phyloP scores from a whole-genome alignment of 179 eudicot species.

The Silene noctiflora region DNA sequence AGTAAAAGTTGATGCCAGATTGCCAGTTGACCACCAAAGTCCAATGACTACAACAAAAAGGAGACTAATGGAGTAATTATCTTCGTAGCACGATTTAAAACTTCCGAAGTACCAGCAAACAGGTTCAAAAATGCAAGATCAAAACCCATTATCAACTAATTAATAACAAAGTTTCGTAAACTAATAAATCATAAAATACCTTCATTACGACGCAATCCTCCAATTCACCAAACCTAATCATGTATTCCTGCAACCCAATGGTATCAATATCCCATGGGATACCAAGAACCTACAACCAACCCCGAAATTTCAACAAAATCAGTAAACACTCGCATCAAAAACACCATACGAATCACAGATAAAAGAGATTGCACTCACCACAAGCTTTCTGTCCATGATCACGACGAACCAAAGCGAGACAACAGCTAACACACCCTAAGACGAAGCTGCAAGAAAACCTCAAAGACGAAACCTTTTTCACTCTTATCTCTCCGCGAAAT shows the following conservation, averaged over 20 bases:
- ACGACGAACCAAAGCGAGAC: background rate
- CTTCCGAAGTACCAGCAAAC: background rate
- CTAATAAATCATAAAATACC: slow-evolving; percentile 18
- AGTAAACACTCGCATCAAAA: background rate
- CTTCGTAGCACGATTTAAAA: background rate
- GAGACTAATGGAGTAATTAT: background rate
- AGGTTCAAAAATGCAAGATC: background rate
- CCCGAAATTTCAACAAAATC: slow-evolving; percentile 10
- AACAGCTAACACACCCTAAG: slow-evolving; percentile 17
- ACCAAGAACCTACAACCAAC: slow-evolving; percentile 65
- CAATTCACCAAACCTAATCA: slow-evolving; percentile 86
- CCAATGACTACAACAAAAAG: background rate
- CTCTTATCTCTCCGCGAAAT: slow-evolving; percentile 17
- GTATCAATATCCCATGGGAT: slow-evolving; percentile 98
- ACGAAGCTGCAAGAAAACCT: background rate
- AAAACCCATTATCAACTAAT: background rate
- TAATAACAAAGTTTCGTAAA: background rate
- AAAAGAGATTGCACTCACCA: slow-evolving; percentile 45
- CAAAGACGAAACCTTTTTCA: slow-evolving; percentile 15
- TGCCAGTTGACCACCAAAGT: background rate
- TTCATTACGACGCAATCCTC: slow-evolving; percentile 98
- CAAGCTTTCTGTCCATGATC: slow-evolving; percentile 76
- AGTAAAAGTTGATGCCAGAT: background rate
- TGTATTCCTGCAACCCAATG: slow-evolving; percentile 84
- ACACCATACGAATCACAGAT: background rate